Conservation (phyloP, 352 stramenopile genomes). For the Globisporangium polare region DNA sequence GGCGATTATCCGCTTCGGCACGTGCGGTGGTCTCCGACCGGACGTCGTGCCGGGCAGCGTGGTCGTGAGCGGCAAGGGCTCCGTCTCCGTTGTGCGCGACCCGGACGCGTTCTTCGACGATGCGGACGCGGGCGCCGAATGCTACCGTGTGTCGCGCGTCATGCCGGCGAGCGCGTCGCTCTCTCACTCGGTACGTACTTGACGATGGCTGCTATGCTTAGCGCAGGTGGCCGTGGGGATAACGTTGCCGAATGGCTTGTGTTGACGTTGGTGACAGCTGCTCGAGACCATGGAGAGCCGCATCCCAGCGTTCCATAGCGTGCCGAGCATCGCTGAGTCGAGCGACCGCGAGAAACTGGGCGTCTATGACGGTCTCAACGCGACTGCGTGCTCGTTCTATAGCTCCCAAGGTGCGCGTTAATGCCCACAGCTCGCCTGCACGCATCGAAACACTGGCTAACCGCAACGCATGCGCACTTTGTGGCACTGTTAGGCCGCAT, state of each 20-base stretch:
- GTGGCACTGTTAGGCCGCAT: slow-evolving; percentile 24
- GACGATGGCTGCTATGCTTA: background rate
- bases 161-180: slow-evolving; percentile 28
- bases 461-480: background rate
- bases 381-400: slow-evolving; percentile 66
- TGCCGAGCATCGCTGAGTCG: slow-evolving; percentile 16
- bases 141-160: slow-evolving; percentile 32
- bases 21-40: slow-evolving; percentile 39
- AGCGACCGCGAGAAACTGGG: slow-evolving; percentile 16
- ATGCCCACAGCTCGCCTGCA: too few relatives aligned
- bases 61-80: slow-evolving; percentile 47
- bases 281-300: slow-evolving; percentile 23
- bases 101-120: slow-evolving; percentile 49
- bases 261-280: slow-evolving; percentile 15
- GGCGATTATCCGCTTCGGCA: slow-evolving; percentile 60
- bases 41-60: slow-evolving; percentile 43
- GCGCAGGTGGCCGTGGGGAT: background rate
- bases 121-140: slow-evolving; percentile 9
- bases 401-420: slow-evolving; percentile 46
- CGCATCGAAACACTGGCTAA: background rate
- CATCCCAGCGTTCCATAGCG: slow-evolving; percentile 17
- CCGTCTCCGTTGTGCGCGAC: slow-evolving; percentile 38
- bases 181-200: slow-evolving; percentile 22
- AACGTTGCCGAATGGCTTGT: background rate
- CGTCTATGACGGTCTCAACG: slow-evolving; percentile 50